These are phyloP conservation scores for Sporothrix globosa DNA, from an alignment of 2,329 filamentous ascomycete species.

Conservation along the genomic window DNA sequence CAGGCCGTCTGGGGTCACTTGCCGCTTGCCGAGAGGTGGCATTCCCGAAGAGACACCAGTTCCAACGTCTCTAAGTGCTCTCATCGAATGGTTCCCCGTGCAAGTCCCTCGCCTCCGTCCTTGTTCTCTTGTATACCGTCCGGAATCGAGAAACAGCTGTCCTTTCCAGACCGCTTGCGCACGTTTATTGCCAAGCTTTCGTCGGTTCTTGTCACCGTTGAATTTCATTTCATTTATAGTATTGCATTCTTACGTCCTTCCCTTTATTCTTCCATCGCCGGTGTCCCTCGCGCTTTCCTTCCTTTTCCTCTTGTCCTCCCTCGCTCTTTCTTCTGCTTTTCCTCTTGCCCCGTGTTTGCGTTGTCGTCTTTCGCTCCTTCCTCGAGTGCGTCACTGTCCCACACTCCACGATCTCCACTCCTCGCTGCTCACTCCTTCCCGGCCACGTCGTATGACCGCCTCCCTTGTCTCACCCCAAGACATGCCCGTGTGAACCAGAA, in stretches of 20 bases:
- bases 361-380: neutral
- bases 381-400: neutral
- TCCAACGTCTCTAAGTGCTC: too few species aligned
- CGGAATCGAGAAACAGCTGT: constrained; percentile 12
- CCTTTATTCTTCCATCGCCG: neutral
- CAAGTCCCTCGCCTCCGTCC: neutral
- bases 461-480: constrained; percentile 8
- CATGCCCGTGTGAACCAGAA: neutral
- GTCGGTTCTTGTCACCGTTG: neutral
- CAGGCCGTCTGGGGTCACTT: too few species aligned
- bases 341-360: too few species aligned
- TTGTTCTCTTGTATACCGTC: neutral
- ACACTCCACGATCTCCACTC: neutral
- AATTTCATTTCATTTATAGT: neutral
- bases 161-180: neutral
- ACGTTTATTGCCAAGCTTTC: neutral
- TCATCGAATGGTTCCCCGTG: too few species aligned
- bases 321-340: too few species aligned
- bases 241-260: neutral
- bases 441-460: neutral
- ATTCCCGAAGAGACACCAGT: too few species aligned
- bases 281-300: too few species aligned
- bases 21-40: too few species aligned
- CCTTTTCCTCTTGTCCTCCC: neutral
- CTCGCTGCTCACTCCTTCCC: neutral